Evolutionary conservation across 768 basidiomycete genomes (phyloP), one percentile per base, ranked within the genome.

Genomic region (Tremella mesenterica): DNA sequence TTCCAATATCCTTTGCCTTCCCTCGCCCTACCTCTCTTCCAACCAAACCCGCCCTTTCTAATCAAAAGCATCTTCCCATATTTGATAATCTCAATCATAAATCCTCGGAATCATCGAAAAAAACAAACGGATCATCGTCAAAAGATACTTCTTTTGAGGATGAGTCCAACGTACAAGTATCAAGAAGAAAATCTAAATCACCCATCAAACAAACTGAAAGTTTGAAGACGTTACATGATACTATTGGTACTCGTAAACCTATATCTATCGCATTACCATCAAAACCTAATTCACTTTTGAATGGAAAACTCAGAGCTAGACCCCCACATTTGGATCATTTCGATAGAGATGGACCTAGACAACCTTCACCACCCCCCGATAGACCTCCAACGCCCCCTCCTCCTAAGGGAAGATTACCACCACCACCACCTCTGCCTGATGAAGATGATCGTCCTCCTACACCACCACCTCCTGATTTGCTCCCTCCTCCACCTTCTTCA

Each of bases 401-500:
- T 31, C 56, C 27, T 20, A 41, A 45, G n/a, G 48, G 57, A 10
- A 47, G 9, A 27, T 33, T 52, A 21, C 57, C 65, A 27, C 41
- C 54, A 21, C 57, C 65, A 59, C 59, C 67, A 48, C 49, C 57
- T 12, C 57, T 54, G 18, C 53, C 49, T 27, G 29, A 53, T 1
- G 44, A 46, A 23, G 21, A 33, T 25, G 44, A 44, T 7, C 52
- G 54, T 9, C 50, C 46, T 36, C 52, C 60, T 21, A 60, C 43
- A 23, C n/a, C 38, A 2, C 1, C 43, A 39, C 25, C 50, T 27
- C 43, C 50, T 20, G 23, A 25, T 13, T 31, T 39, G 2, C 23
- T 31, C 51, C 61, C 66, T 48, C 50, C 30, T 44, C 36, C 50
- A 21, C 55, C 64, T 52, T 56, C 65, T 50, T 52, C 65, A 12